phyloP scores from a whole-genome alignment of 805 yeast genomes.

The Wickerhamiella azymoides region DNA sequence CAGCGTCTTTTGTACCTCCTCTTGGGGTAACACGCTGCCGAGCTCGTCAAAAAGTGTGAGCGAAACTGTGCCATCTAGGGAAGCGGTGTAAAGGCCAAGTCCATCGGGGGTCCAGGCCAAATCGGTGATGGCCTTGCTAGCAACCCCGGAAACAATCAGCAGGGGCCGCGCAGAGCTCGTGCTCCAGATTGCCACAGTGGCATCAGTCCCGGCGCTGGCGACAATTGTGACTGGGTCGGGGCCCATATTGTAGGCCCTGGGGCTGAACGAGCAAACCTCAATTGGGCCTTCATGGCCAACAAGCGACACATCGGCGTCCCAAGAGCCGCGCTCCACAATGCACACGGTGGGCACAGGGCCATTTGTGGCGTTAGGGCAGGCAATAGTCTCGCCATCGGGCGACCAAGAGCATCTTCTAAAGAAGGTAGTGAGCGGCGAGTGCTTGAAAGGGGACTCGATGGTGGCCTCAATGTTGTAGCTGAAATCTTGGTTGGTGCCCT shows the following conservation, averaged over 20 bases:
- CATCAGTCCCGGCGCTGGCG: slow-evolving; percentile 96
- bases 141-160: slow-evolving; percentile 62
- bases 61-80: slow-evolving; percentile 73
- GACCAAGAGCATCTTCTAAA: slow-evolving; percentile 63
- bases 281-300: slow-evolving; percentile 61
- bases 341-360: slow-evolving; percentile 53
- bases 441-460: slow-evolving; percentile 70
- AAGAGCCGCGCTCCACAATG: slow-evolving; percentile 47
- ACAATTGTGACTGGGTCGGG: slow-evolving; percentile 38
- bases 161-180: slow-evolving; percentile 65
- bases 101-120: slow-evolving; percentile 84
- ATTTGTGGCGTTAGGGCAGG: slow-evolving; percentile 54
- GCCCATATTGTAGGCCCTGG: slow-evolving; percentile 23
- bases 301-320: slow-evolving; percentile 50
- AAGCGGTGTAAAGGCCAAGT: slow-evolving; percentile 51
- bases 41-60: slow-evolving; percentile 41
- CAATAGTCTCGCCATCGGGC: slow-evolving; percentile 59
- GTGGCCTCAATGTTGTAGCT: slow-evolving; percentile 79
- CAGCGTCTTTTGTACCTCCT: slow-evolving; percentile 51
- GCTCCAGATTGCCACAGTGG: slow-evolving; percentile 77
- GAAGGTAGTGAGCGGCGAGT: slow-evolving; percentile 84
- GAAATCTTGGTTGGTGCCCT: slow-evolving; percentile 52
- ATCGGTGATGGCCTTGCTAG: slow-evolving; percentile 71
- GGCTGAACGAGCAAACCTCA: slow-evolving; percentile 47
- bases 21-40: slow-evolving; percentile 42